Evolutionary conservation across 108 stramenopile species (phyloP).

Genomic region (Parietichytrium sp.): DNA sequence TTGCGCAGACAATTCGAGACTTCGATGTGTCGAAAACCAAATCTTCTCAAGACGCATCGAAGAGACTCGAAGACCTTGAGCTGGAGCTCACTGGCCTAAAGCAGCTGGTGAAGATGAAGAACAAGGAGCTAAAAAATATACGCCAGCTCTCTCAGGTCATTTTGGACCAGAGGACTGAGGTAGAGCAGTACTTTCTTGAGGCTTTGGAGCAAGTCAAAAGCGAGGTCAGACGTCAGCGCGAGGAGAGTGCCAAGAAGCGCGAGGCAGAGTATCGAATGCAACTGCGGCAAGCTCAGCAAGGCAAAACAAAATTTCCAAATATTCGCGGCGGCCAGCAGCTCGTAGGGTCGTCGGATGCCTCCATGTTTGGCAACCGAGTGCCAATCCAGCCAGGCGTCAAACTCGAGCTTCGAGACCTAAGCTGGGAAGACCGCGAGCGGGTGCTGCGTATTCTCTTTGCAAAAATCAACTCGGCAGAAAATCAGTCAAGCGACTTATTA

Average conservation of each 20-base stretch:
- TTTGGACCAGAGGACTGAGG: constrained; percentile 62
- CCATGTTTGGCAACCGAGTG: background rate
- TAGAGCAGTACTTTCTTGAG: constrained; percentile 62
- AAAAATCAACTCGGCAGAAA: constrained; percentile 63
- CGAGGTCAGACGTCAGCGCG: constrained; percentile 41
- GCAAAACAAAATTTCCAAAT: constrained; percentile 39
- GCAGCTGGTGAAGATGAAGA: constrained; percentile 55
- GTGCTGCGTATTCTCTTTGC: constrained; percentile 66
- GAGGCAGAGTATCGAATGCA: constrained; percentile 16
- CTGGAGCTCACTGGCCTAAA: constrained; percentile 57
- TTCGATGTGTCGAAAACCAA: background rate
- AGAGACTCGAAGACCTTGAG: constrained; percentile 53
- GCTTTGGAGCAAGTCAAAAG: constrained; percentile 53
- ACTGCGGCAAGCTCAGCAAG: background rate
- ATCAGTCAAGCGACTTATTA: background rate
- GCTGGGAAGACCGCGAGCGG: constrained; percentile 61
- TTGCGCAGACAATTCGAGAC: background rate
- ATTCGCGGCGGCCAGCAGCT: constrained; percentile 5
- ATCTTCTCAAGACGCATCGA: background rate
- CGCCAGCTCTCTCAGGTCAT: constrained; percentile 61
- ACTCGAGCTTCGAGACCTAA: constrained; percentile 53
- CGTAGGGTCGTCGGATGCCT: background rate
- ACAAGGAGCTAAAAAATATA: constrained; percentile 61
- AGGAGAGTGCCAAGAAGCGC: background rate
- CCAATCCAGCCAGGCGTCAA: background rate